Evolutionary conservation across 345 rosid species (phyloP), one percentile per base, ranked within the genome.

Genomic region (Limnanthes douglasii): DNA sequence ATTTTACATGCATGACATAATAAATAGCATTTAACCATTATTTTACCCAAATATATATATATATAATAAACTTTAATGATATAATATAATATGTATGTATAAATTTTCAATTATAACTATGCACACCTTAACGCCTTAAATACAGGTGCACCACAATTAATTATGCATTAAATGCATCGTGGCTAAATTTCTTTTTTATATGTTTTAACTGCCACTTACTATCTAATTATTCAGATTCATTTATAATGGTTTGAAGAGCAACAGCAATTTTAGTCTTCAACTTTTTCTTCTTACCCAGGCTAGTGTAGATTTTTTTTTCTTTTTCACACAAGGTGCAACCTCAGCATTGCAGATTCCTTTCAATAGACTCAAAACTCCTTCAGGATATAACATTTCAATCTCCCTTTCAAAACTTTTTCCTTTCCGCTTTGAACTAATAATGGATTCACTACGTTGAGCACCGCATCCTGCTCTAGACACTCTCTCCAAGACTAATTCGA

Each of bases 321-420:
- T n/a, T 67, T 68, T 90, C 53, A 90, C 82, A 92, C 92, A 84
- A 54, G 95, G 83, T 32, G 64, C 24, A 46, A 79, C 84, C 68
- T 88, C 93, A 15, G 71, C 71, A 26, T 64, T 51, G 57, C 84
- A 72, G 33, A 83, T 66, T 61, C 64, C 86, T 44, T 43, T 69
- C 53, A 90, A 39, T 57, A 90, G 70, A 59, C 50, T 50, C 47
- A 84, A 49, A 32, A 67, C 67, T 45, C 75, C 73, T 45, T 48
- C 80, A 22, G 86, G 81, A 53, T 70, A 65, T 36, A 61, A 48
- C 34, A 45, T 31, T 29, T 55, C 73, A 11, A 65, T 64, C 62
- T 65, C 75, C 58, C 43, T 61, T 43, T 68, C 73, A 30, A 59
- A 37, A 55, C 35, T 22, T 53, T 54, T 54, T 14, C 34, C 46